A percentile compares a stretch with the other conserved stretches of the same genome.
Conservation (phyloP, 257 asterid species). For the Solanum pimpinellifolium region DNA sequence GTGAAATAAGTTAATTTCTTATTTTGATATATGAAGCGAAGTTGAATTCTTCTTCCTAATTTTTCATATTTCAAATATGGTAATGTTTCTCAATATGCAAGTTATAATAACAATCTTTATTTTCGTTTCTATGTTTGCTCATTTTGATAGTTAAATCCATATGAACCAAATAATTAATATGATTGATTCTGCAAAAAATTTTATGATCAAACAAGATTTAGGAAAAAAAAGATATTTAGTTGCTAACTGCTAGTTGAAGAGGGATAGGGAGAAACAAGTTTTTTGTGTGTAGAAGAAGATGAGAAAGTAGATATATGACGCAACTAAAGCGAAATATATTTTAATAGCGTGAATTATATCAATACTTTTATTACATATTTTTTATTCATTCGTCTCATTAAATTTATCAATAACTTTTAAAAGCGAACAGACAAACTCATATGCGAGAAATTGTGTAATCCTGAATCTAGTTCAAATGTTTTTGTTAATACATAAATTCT, state of each 20-base stretch:
- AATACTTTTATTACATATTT: too few relatives aligned
- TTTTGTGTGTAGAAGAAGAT: background rate
- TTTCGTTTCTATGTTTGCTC: too few relatives aligned
- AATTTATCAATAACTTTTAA: too few relatives aligned
- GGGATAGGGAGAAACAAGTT: background rate
- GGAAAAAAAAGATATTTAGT: too few relatives aligned
- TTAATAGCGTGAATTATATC: background rate
- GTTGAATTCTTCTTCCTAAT: background rate
- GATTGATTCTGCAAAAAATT: background rate
- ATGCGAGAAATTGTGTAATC: background rate
- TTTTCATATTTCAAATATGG: background rate
- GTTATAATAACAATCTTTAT: background rate
- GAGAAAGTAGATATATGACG: background rate
- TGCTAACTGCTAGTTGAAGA: background rate
- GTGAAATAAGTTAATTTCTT: too few relatives aligned
- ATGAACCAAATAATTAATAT: too few relatives aligned
- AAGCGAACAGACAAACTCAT: background rate
- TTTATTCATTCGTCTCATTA: background rate
- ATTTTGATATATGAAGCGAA: too few relatives aligned
- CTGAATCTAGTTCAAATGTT: background rate
- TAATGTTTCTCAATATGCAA: background rate
- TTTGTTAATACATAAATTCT: background rate
- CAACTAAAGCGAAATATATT: background rate
- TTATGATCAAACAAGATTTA: too few relatives aligned
- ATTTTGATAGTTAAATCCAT: too few relatives aligned